Conservation (phyloP, 176 grass and related monocot genomes). For the Carex pumila region DNA sequence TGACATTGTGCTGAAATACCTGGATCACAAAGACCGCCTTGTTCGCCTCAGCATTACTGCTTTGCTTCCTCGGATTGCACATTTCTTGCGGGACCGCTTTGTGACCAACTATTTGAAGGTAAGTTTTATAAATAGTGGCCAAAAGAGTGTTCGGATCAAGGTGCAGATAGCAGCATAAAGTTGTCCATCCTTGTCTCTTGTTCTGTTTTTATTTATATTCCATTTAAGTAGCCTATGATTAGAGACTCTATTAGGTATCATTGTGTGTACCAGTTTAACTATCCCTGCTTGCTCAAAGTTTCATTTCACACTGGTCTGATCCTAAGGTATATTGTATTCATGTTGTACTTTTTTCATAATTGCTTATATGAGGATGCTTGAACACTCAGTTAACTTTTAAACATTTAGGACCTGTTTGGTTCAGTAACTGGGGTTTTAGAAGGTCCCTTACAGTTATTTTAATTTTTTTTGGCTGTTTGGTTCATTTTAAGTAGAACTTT, state of each 20-base stretch:
- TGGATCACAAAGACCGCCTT: constrained; percentile 83
- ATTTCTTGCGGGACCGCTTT: constrained; percentile 97
- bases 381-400: background rate
- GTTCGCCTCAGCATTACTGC: constrained; percentile 97
- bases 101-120: constrained; percentile 98
- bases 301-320: background rate
- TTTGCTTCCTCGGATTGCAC: constrained; percentile 98
- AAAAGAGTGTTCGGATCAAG: background rate
- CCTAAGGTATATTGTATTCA: background rate
- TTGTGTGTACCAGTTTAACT: background rate
- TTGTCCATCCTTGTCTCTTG: background rate
- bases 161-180: background rate
- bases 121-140: constrained; percentile 13
- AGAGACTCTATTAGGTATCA: background rate
- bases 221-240: background rate
- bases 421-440: no score
- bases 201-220: background rate
- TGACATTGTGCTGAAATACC: constrained; percentile 92
- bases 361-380: background rate
- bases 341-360: background rate
- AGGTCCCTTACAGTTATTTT: no score
- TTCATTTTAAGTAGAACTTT: no score
- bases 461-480: no score
- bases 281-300: background rate
- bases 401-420: background rate